Evolutionary conservation across 257 asterid genomes (phyloP), one percentile per base, ranked within the genome.

Genomic region (Lavandula angustifolia): DNA sequence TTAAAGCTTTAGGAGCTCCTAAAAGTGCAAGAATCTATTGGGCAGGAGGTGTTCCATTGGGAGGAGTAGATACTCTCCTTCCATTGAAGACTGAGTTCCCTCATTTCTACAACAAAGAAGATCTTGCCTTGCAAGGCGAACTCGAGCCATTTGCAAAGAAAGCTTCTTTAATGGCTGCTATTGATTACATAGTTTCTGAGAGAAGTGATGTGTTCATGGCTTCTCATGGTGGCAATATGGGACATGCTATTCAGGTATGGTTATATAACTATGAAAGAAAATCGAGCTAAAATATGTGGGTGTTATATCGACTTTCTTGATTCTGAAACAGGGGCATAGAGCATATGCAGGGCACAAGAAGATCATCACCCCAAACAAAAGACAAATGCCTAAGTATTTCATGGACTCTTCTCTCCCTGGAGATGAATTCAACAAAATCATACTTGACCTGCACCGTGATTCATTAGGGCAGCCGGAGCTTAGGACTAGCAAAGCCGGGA

Each of bases 211-310:
- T 85, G 2, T 89, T 89, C 92, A 92, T 92, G 99, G 95, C 94
- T 11, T 92, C 99, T 42, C 99, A 92, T 70, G 99, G 99, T 16
- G 97, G 99, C 69, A 89, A 92, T 60, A 89, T 92, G 99, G 97
- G 97, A 33, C 99, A 84, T 4, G 95, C 94, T 34, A 80, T 92
- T 46, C 99, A 92, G 97, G 97, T 87, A 83, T 37, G 29, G 27
- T 31, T 10, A 18, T 18, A 8, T 5, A 11, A 9, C 3, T 2
- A 9, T 49, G 14, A 11, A 42, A 10, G 47, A 11, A 3, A 9
- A 11, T 11, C 3, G 3, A 6, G 0, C 53, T 29, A 9, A 6
- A 6, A n/a, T 6, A 18, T 7, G 38, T 5, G 40, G 0, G 17
- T n/a, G 4, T 59, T 61, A 7, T n/a, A 38, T 9, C 5, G 12